phyloP scores from a whole-genome alignment of 805 yeast genomes.

The Suhomyces sp. region DNA sequence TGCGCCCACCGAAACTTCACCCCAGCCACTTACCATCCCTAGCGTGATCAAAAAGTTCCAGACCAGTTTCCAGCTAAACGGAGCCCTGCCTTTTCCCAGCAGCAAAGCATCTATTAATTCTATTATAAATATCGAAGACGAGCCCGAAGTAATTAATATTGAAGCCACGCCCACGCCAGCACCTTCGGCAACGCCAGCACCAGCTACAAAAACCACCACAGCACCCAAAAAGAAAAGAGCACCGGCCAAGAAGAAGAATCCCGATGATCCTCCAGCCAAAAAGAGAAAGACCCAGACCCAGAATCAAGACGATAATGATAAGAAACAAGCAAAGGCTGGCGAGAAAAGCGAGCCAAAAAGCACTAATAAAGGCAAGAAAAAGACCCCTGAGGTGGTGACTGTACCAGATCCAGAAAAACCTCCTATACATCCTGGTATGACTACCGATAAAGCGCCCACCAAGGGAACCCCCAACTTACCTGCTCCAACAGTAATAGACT shows the following conservation, averaged over 20 bases:
- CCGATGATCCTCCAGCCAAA: constrained; percentile 5
- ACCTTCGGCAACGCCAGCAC: constrained; percentile 4
- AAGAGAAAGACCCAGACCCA: constrained; percentile 5
- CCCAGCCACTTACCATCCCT: constrained; percentile 2
- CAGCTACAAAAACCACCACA: constrained; percentile 8
- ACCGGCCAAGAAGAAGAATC: not conserved
- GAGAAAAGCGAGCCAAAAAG: constrained; percentile 8
- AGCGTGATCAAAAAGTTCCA: constrained; percentile 33
- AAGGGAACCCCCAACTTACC: constrained; percentile 9
- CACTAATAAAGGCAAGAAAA: constrained; percentile 13
- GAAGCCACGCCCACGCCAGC: constrained; percentile 2
- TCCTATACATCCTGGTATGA: constrained; percentile 18
- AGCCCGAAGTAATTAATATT: constrained; percentile 4
- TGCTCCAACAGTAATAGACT: constrained; percentile 17
- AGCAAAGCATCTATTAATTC: constrained; percentile 40
- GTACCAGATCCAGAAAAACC: constrained; percentile 12
- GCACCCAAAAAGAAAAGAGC: constrained; percentile 10
- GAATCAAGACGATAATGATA: constrained; percentile 7
- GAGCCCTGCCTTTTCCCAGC: not conserved
- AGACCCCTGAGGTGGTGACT: constrained; percentile 15
- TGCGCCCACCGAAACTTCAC: constrained; percentile 2
- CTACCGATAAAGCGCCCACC: constrained; percentile 17
- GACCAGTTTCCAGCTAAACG: constrained; percentile 22
- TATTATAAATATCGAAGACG: constrained; percentile 38
- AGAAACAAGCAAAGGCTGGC: constrained; percentile 11